These are phyloP conservation scores for Moricandia moricandioides DNA, from an alignment of 345 rosid species.

Conservation along the genomic window DNA sequence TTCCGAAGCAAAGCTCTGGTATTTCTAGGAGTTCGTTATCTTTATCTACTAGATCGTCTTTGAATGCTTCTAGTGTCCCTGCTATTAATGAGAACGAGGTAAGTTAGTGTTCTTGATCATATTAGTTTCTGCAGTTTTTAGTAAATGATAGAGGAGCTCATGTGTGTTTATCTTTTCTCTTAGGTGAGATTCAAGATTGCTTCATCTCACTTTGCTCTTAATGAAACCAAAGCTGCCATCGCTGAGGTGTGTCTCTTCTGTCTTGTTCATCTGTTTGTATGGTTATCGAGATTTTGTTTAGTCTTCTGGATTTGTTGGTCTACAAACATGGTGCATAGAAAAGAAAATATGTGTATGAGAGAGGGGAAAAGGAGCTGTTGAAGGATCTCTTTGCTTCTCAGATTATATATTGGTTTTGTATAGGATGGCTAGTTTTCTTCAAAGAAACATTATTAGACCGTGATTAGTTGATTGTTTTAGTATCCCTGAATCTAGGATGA, in stretches of 20 bases:
- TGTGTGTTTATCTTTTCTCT: conserved; percentile 4
- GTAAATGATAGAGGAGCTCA: neutral
- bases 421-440: neutral
- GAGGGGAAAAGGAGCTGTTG: neutral
- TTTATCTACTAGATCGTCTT: conserved; percentile 64
- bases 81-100: conserved; percentile 91
- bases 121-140: conserved; percentile 2
- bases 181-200: conserved; percentile 96
- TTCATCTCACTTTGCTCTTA: conserved; percentile 71
- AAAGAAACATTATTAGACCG: neutral
- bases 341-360: neutral
- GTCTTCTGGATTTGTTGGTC: conserved; percentile 9
- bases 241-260: conserved; percentile 56
- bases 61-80: conserved; percentile 63
- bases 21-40: conserved; percentile 69
- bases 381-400: neutral
- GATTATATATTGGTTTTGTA: neutral
- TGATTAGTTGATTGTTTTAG: neutral
- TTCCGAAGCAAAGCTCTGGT: conserved; percentile 72
- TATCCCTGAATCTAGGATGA: neutral
- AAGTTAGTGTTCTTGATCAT: conserved; percentile 3
- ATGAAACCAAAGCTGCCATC: conserved; percentile 74
- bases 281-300: neutral
- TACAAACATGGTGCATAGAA: neutral
- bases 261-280: conserved; percentile 15